Evolutionary conservation across 2,329 filamentous ascomycete species (phyloP).

Genomic region (Teratosphaeria destructans): DNA sequence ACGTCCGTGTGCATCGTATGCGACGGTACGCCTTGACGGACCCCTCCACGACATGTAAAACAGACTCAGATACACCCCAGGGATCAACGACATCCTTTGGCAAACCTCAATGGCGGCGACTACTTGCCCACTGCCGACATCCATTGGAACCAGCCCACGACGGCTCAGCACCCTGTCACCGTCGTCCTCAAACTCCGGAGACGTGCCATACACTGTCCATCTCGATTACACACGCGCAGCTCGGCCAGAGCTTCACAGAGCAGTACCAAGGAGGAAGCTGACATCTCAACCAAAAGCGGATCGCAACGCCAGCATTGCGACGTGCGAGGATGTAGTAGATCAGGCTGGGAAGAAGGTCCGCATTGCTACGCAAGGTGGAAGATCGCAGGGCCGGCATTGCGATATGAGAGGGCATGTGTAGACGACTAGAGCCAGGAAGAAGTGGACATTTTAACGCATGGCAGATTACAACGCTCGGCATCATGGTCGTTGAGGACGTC

Average conservation of each 20-base stretch:
- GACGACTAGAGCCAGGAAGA: too few species aligned
- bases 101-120: slow-evolving; percentile 13
- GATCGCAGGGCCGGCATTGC: too few species aligned
- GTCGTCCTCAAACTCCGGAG: slow-evolving; percentile 2
- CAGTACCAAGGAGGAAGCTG: slow-evolving; percentile 15
- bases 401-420: too few species aligned
- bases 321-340: slow-evolving; percentile 25
- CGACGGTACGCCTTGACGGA: not conserved
- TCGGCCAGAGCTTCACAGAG: slow-evolving; percentile 17
- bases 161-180: slow-evolving; percentile 8
- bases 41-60: not conserved
- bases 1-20: not conserved
- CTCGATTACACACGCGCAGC: slow-evolving; percentile 24
- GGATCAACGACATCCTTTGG: slow-evolving; percentile 8
- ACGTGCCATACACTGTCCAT: slow-evolving; percentile 18
- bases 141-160: slow-evolving; percentile 1
- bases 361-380: slow-evolving; percentile 12
- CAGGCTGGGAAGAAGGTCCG: slow-evolving; percentile 6
- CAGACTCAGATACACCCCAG: not conserved
- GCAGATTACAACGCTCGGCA: too few species aligned
- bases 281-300: slow-evolving; percentile 11
- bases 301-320: slow-evolving; percentile 12
- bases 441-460: too few species aligned
- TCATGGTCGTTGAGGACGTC: too few species aligned
- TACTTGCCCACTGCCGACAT: slow-evolving; percentile 17